phyloP scores from a whole-genome alignment of 1,284 basidiomycete genomes.

The Ceratobasidium sp. region DNA sequence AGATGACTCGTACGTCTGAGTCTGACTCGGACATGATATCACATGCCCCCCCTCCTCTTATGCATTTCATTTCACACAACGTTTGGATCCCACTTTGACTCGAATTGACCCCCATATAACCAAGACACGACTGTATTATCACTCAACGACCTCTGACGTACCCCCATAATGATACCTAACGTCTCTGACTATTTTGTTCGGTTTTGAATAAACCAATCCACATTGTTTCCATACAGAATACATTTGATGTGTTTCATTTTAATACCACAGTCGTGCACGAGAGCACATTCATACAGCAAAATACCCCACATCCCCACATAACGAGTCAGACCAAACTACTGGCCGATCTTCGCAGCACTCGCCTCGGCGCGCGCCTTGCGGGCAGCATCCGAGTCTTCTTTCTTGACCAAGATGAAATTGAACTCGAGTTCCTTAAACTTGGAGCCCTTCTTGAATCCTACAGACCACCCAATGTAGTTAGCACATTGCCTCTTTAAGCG shows the following conservation, averaged over 20 bases:
- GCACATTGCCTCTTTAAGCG: constrained; percentile 59
- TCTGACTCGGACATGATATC: background rate
- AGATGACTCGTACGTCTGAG: background rate
- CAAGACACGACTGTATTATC: constrained; percentile 5
- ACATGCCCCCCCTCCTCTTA: background rate
- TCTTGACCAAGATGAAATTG: constrained; percentile 71
- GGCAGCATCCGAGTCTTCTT: constrained; percentile 60
- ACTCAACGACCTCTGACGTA: background rate
- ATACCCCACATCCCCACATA: background rate
- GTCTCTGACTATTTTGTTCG: background rate
- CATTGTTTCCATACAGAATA: constrained; percentile 12
- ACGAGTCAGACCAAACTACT: background rate
- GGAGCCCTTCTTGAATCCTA: constrained; percentile 69
- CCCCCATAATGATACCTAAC: background rate
- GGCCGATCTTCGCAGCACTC: constrained; percentile 26
- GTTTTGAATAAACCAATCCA: constrained; percentile 1
- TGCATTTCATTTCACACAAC: background rate
- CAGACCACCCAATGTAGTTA: constrained; percentile 65
- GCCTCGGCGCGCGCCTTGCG: constrained; percentile 51
- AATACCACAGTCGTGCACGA: background rate
- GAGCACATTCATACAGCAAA: background rate
- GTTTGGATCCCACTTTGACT: background rate
- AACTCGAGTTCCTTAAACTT: constrained; percentile 70
- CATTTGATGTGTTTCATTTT: constrained; percentile 18
- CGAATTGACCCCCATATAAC: background rate